Conservation (phyloP, 108 stramenopile genomes). For the Pelagomonas calceolata region DNA sequence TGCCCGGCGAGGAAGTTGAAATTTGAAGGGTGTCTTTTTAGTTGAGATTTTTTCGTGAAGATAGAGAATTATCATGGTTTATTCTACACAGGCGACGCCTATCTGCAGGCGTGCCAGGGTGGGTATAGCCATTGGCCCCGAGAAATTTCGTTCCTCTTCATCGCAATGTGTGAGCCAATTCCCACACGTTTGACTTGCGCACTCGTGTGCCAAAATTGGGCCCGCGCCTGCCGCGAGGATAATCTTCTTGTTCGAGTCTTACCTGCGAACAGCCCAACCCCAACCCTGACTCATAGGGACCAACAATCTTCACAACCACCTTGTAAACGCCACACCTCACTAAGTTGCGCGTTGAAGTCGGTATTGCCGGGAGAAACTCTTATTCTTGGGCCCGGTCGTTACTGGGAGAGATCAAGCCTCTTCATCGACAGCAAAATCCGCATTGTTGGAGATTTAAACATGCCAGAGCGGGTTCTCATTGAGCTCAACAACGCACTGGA, state of each 20-base stretch:
- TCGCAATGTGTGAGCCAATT: constrained; percentile 57
- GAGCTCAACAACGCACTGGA: constrained; percentile 45
- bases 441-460: constrained; percentile 66
- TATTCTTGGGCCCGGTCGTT: constrained; percentile 69
- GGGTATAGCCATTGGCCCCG: constrained; percentile 55
- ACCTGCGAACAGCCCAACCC: no score
- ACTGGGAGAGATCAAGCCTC: constrained; percentile 60
- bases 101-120: constrained; percentile 38
- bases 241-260: no score
- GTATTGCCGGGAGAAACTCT: constrained; percentile 68
- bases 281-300: no score
- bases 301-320: no score
- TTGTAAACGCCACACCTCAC: neutral
- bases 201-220: no score
- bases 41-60: constrained; percentile 43
- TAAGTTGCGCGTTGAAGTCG: constrained; percentile 28
- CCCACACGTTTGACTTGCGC: constrained; percentile 18
- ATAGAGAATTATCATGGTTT: constrained; percentile 57
- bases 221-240: no score
- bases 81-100: constrained; percentile 30
- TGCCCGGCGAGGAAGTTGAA: no score
- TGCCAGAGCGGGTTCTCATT: constrained; percentile 61
- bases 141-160: constrained; percentile 44
- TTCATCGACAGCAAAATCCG: constrained; percentile 45
- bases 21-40: constrained; percentile 45